These are phyloP conservation scores for Xylaria sp. DNA, from an alignment of 2,329 filamentous ascomycete species.

Conservation along the genomic window DNA sequence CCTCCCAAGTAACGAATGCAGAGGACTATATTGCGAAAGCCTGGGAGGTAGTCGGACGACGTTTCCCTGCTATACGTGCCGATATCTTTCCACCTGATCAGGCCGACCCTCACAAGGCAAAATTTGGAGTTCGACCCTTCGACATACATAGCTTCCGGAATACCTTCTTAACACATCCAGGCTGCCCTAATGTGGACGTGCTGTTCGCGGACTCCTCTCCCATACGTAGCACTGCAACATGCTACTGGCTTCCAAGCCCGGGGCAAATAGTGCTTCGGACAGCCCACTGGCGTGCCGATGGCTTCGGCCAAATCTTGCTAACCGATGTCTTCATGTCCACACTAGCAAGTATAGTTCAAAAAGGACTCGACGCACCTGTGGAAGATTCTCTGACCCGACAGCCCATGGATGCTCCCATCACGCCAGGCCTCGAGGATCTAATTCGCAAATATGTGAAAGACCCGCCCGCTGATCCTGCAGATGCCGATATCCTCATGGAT, in stretches of 20 bases:
- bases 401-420: neutral
- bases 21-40: conserved; percentile 31
- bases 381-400: neutral
- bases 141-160: conserved; percentile 22
- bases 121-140: conserved; percentile 5
- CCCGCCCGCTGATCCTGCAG: conserved; percentile 6
- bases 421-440: conserved; percentile 18
- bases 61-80: conserved; percentile 35
- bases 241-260: conserved; percentile 38
- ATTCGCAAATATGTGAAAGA: conserved; percentile 12
- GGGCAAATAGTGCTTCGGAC: conserved; percentile 34
- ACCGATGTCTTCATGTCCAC: conserved; percentile 33
- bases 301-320: conserved; percentile 37
- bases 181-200: conserved; percentile 15
- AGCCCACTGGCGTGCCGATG: conserved; percentile 41
- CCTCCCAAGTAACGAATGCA: conserved; percentile 35
- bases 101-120: neutral
- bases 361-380: conserved; percentile 2
- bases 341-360: conserved; percentile 26
- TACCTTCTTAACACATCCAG: conserved; percentile 29
- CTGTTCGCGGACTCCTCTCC: conserved; percentile 30
- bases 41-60: conserved; percentile 35
- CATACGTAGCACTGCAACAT: conserved; percentile 32
- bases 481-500: conserved; percentile 36
- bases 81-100: conserved; percentile 16